These are phyloP conservation scores for Schizophyllum amplum DNA, from an alignment of 1,284 basidiomycete species.

Conservation along the genomic window DNA sequence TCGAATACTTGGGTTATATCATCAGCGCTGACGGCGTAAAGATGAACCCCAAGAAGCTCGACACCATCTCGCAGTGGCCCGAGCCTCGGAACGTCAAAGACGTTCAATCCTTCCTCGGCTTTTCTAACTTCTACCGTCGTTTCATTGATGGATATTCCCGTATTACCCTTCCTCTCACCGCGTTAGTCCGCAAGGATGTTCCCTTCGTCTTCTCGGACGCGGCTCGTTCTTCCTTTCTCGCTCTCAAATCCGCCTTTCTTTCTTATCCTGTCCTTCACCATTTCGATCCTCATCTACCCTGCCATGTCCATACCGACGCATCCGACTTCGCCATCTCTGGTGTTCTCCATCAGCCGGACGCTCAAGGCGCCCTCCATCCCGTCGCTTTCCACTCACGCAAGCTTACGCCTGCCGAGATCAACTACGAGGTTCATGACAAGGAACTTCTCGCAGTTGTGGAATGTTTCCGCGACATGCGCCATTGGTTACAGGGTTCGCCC, in stretches of 20 bases:
- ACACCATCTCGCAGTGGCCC: slow-evolving; percentile 5
- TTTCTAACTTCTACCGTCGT: slow-evolving; percentile 6
- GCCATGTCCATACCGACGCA: slow-evolving; percentile 21
- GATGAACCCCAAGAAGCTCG: slow-evolving; percentile 14
- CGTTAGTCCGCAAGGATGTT: slow-evolving; percentile 7
- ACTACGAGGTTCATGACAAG: no score
- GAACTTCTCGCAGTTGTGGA: slow-evolving; percentile 18
- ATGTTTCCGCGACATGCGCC: slow-evolving; percentile 14
- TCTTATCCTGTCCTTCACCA: slow-evolving; percentile 9
- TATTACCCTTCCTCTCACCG: slow-evolving; percentile 10
- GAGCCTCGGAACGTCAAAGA: slow-evolving; percentile 4
- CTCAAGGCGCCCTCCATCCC: slow-evolving; percentile 11
- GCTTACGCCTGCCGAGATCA: slow-evolving; percentile 14
- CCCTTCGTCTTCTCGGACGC: slow-evolving; percentile 1
- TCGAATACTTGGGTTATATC: slow-evolving; percentile 34
- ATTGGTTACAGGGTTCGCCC: slow-evolving; percentile 11
- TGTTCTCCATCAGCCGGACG: slow-evolving; percentile 6
- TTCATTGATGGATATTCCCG: slow-evolving; percentile 9
- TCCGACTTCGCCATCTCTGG: slow-evolving; percentile 12
- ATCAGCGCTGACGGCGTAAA: no score
- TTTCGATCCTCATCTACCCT: slow-evolving; percentile 21
- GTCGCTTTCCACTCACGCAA: slow-evolving; percentile 16
- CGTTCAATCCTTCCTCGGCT: slow-evolving; percentile 10
- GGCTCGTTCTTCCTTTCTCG: slow-evolving; percentile 1
- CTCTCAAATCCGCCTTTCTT: slow-evolving; percentile 6